Evolutionary conservation across 2,329 filamentous ascomycete species (phyloP).

Genomic region (Colletotrichum orchidophilum): DNA sequence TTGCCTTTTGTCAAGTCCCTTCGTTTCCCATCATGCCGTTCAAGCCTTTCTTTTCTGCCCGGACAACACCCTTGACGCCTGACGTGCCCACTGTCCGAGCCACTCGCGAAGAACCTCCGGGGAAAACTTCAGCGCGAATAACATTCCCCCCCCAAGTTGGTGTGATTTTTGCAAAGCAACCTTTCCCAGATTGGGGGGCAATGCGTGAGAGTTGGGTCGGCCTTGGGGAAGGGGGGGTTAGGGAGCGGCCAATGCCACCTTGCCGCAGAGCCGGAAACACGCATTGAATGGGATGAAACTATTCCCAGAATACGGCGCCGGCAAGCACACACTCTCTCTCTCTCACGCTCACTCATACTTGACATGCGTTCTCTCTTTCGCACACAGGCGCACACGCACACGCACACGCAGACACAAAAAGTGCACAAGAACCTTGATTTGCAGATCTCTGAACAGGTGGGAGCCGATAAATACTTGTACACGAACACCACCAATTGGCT

Average conservation of each 20-base stretch:
- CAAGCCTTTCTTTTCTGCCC: not conserved
- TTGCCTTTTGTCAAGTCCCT: not conserved
- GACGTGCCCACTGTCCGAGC: conserved; percentile 16
- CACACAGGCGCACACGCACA: too few relatives aligned
- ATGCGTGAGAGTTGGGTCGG: not conserved
- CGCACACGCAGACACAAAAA: not conserved
- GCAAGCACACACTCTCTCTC: not conserved
- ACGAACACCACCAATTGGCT: not conserved
- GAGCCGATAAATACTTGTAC: not conserved
- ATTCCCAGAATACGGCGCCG: not conserved
- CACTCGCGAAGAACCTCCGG: not conserved
- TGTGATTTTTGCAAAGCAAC: conserved; percentile 1
- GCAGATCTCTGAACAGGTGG: not conserved
- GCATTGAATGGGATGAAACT: conserved; percentile 30
- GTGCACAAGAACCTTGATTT: conserved; percentile 7
- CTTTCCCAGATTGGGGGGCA: not conserved
- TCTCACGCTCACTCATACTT: not conserved
- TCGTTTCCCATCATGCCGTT: too few relatives aligned
- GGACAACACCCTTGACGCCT: not conserved
- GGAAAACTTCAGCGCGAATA: conserved; percentile 8
- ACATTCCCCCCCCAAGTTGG: conserved; percentile 7
- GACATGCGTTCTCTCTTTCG: not conserved
- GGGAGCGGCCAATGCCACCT: conserved; percentile 12
- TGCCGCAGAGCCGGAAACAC: conserved; percentile 28
- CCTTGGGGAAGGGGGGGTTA: not conserved